A percentile compares a stretch with the other conserved stretches of the same genome.
Evolutionary conservation across 116 monocot species (phyloP).

Genomic region (Papilionanthe hybrid): DNA sequence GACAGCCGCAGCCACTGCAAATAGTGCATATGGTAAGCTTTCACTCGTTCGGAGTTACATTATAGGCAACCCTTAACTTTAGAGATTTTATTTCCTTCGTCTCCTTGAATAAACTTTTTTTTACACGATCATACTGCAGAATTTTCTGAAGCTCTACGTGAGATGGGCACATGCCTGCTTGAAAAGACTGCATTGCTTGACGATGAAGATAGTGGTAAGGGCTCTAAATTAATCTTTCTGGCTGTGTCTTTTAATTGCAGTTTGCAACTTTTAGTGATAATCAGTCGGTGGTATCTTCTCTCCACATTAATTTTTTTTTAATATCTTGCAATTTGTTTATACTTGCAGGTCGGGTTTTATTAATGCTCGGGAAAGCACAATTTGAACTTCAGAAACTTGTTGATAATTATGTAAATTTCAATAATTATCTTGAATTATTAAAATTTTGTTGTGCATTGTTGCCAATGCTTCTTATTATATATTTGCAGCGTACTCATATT

Average conservation of each 20-base stretch:
- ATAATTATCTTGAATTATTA: not conserved
- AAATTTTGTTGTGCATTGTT: not conserved
- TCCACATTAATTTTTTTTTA: no score
- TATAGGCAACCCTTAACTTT: not conserved
- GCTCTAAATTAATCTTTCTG: not conserved
- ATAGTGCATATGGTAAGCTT: conserved; percentile 79
- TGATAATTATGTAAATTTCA: conserved; percentile 32
- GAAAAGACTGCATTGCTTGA: conserved; percentile 84
- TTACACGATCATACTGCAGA: conserved; percentile 38
- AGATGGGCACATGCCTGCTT: conserved; percentile 85
- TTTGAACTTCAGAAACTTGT: conserved; percentile 47
- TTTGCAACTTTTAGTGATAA: not conserved
- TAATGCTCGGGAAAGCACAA: conserved; percentile 43
- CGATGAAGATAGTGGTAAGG: conserved; percentile 87
- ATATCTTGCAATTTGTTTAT: not conserved
- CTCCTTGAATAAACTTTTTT: not conserved
- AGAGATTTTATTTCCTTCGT: not conserved
- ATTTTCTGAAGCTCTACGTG: conserved; percentile 79
- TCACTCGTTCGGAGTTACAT: not conserved
- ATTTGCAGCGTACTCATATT: conserved; percentile 10
- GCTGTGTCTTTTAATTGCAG: not conserved
- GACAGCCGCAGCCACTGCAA: conserved; percentile 81
- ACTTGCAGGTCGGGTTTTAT: conserved; percentile 17
- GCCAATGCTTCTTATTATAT: not conserved
- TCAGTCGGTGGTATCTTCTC: not conserved